These are phyloP conservation scores for Taphrina pruni DNA, from an alignment of 1,139 yeast genomes.

Conservation along the genomic window DNA sequence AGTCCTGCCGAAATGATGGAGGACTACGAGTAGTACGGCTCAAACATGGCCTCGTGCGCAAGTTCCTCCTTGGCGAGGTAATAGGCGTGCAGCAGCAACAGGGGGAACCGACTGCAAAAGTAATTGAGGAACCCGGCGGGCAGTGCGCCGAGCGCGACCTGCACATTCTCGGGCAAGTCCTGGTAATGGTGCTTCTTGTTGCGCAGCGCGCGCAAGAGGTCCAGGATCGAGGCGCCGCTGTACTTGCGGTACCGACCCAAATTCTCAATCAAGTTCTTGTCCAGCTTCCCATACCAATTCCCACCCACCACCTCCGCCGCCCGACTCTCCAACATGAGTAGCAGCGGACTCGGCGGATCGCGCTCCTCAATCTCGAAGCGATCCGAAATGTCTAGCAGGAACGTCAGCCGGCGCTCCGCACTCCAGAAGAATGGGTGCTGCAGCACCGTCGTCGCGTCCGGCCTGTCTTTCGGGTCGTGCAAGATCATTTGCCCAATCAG, in stretches of 20 bases:
- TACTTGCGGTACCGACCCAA: constrained; percentile 91
- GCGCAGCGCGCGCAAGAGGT: constrained; percentile 82
- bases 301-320: constrained; percentile 63
- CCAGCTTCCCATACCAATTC: constrained; percentile 83
- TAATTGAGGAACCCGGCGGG: constrained; percentile 84
- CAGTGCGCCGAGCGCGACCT: constrained; percentile 69
- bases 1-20: too few relatives aligned
- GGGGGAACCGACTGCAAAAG: constrained; percentile 77
- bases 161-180: constrained; percentile 72
- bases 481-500: constrained; percentile 74
- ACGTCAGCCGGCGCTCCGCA: constrained; percentile 74
- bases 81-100: constrained; percentile 75
- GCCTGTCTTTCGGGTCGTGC: constrained; percentile 71
- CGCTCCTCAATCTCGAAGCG: constrained; percentile 85
- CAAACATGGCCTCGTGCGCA: constrained; percentile 34
- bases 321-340: constrained; percentile 64
- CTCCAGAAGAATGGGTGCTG: constrained; percentile 91
- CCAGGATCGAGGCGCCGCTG: constrained; percentile 76
- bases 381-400: constrained; percentile 84
- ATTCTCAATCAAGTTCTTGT: constrained; percentile 72
- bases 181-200: constrained; percentile 80
- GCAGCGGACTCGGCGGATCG: constrained; percentile 78
- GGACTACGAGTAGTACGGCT: constrained; percentile 8
- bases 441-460: constrained; percentile 69
- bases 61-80: constrained; percentile 56